A percentile compares a stretch with the other conserved stretches of the same genome.
These are phyloP conservation scores for Citeromyces matritensis DNA, from an alignment of 805 yeast genomes.

Conservation along the genomic window DNA sequence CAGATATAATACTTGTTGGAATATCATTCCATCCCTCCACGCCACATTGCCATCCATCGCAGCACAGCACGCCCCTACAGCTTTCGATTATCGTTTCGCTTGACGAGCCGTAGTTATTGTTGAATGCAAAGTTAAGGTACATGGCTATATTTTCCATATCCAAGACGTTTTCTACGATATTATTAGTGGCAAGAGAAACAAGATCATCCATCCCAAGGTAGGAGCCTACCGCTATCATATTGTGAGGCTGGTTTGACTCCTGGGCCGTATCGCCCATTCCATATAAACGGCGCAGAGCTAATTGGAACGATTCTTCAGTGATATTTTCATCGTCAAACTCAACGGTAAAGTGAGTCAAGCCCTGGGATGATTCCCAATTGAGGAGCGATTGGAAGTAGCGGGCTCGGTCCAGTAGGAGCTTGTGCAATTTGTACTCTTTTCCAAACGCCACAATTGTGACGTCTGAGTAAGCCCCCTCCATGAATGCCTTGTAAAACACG, in stretches of 20 bases:
- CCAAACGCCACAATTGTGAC: conserved; percentile 31
- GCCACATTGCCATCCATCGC: conserved; percentile 35
- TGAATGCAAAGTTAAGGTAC: conserved; percentile 23
- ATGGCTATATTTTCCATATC: conserved; percentile 19
- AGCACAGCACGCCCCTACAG: conserved; percentile 26
- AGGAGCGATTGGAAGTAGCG: conserved; percentile 32
- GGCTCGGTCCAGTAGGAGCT: conserved; percentile 25
- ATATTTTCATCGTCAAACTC: conserved; percentile 24
- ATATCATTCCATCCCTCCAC: conserved; percentile 29
- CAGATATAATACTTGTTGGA: conserved; percentile 23
- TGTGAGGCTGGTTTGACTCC: conserved; percentile 19
- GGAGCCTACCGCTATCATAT: conserved; percentile 33
- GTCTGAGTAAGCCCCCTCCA: conserved; percentile 31
- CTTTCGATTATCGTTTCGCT: conserved; percentile 27
- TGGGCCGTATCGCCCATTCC: conserved; percentile 20
- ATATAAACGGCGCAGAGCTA: conserved; percentile 29
- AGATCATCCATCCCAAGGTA: conserved; percentile 28
- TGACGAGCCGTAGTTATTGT: conserved; percentile 28
- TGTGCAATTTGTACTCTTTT: conserved; percentile 26
- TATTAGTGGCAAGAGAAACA: conserved; percentile 25
- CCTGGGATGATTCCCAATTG: conserved; percentile 18
- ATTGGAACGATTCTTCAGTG: conserved; percentile 29
- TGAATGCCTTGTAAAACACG: conserved; percentile 21
- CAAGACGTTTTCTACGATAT: conserved; percentile 16
- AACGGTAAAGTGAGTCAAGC: conserved; percentile 5